Evolutionary conservation across 108 stramenopile species (phyloP).

Genomic region (Cyclotella baltica): DNA sequence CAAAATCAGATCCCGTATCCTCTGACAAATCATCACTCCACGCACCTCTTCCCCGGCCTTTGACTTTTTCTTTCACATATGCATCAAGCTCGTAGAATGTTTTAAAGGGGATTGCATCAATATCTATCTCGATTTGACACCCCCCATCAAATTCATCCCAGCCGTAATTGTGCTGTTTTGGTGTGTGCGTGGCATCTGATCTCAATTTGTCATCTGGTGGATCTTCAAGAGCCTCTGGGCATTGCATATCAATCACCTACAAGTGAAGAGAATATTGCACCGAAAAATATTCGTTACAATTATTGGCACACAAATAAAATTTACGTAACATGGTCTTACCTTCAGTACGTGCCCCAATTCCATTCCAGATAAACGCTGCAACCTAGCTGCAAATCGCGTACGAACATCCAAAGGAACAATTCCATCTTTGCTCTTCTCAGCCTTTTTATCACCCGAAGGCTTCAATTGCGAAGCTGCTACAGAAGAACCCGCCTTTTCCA

Average conservation of each 20-base stretch:
- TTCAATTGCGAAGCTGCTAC: conserved; percentile 5
- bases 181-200: conserved; percentile 35
- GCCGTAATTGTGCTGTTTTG: conserved; percentile 38
- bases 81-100: conserved; percentile 83
- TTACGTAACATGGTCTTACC: neutral
- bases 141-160: conserved; percentile 59
- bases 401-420: conserved; percentile 78
- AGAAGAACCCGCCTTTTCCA: conserved; percentile 11
- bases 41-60: conserved; percentile 48
- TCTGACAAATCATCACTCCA: conserved; percentile 52
- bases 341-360: conserved; percentile 88
- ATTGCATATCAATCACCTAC: conserved; percentile 77
- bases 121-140: conserved; percentile 86
- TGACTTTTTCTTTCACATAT: conserved; percentile 58
- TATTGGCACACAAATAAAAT: neutral
- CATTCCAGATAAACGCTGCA: conserved; percentile 85
- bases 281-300: neutral
- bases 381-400: conserved; percentile 76
- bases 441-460: conserved; percentile 3
- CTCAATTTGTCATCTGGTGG: conserved; percentile 38
- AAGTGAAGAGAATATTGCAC: neutral
- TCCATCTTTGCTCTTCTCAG: conserved; percentile 13
- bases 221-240: conserved; percentile 84
- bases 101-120: conserved; percentile 80
- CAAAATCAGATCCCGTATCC: conserved; percentile 19